Base-by-base conservation (phyloP, 805 yeast species). In the Metschnikowia shivogae region DNA sequence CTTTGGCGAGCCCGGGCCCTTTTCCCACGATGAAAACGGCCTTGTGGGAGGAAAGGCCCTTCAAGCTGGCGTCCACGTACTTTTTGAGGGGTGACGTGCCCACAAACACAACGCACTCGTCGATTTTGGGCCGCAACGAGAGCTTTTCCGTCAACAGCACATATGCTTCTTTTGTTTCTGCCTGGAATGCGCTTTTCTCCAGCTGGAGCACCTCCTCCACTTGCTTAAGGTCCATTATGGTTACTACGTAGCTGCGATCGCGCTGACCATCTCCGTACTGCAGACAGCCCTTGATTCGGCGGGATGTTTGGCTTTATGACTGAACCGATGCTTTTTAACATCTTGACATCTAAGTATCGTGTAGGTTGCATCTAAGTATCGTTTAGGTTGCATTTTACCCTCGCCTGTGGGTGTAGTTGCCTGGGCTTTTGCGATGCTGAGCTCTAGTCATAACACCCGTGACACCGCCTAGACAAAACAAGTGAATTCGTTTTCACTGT, bases 401-500 rank as follows among this genome's bases (percentile, higher is more conserved):
- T 17, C 17, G 3, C 17, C 17, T 17, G 17, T 17, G 17, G 17
- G 17, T 17, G 3, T 2, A 17, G 17, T 17, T 17, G 17, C 17
- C n/a, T 17, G 17, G 17, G 17, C 17, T 17, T 17, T 17, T 22
- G 26, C 26, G 8, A 22, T 22, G 6, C 26, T 22, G 26, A 22
- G 26, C 26, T 22, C 26, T 22, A 22, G 26, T 22, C 8, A 17
- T 3, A 17, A 17, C 17, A 17, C 17, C 3, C 3, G 3, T 17
- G 26, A 3, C 6, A 22, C 32, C 7, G 13, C 1, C 24, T 39
- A 45, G 14, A 44, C 63, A 47, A 67, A 64, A 41, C 69, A 66
- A 36, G 62, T 61, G 49, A 68, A 68, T 47, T 68, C 67, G 43
- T 58, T 60, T 26, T 56, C 59, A 13, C 68, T 61, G 38, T 59